Percentiles rank a stretch among this genome's conserved stretches.
Conservation (phyloP, 192 early-diverging fungal genomes). For the Oehlia diaphana region DNA sequence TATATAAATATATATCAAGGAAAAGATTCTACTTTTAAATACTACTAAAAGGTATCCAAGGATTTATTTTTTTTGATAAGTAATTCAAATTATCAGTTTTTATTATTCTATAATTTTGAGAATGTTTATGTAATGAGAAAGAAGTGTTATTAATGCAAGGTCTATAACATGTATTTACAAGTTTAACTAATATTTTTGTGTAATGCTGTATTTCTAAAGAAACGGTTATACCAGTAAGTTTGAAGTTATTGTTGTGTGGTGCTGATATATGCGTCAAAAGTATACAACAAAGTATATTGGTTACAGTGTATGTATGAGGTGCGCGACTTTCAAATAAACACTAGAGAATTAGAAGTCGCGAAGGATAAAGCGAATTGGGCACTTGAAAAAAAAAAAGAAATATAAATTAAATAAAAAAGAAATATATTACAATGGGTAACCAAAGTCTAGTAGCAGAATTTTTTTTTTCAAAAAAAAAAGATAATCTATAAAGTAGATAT, state of each 20-base stretch:
- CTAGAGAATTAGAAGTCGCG: neutral
- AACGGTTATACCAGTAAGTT: neutral
- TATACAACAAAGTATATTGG: neutral
- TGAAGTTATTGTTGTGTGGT: neutral
- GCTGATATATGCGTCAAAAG: constrained; percentile 7
- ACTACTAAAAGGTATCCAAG: no score
- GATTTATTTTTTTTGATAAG: neutral
- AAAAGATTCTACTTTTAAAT: no score
- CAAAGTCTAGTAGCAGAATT: no score
- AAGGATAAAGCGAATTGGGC: neutral
- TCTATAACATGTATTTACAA: neutral
- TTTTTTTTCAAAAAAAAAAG: no score
- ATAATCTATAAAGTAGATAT: no score
- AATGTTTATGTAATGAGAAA: neutral
- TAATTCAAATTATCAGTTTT: neutral
- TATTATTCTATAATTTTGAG: neutral
- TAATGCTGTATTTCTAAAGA: neutral
- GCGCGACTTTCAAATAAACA: neutral
- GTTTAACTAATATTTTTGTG: neutral
- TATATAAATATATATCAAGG: no score
- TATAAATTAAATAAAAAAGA: no score
- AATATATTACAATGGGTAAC: no score
- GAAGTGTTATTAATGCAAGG: neutral
- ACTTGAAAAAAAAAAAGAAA: no score
- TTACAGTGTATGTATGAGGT: neutral